Conservation (phyloP, 106 monocot species). For the Iris macrosiphon region DNA sequence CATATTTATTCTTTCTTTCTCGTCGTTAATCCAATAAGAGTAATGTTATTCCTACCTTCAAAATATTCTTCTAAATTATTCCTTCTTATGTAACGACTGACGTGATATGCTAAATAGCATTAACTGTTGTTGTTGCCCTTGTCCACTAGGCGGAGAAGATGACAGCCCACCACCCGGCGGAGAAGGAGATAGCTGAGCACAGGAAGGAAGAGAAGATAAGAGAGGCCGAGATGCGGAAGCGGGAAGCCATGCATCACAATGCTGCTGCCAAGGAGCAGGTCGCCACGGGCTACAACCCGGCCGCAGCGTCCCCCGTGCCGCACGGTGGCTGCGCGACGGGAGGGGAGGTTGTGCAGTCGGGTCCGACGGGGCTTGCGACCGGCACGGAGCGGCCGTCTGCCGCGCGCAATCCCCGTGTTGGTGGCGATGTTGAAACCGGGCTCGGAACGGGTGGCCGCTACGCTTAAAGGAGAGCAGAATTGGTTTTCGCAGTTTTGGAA, state of each 20-base stretch:
- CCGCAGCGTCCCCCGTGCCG: not conserved
- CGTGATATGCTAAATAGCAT: not conserved
- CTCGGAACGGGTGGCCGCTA: not conserved
- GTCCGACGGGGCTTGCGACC: not conserved
- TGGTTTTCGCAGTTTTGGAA: too few species aligned
- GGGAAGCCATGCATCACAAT: slow-evolving; percentile 14
- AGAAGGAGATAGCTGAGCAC: slow-evolving; percentile 49
- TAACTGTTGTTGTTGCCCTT: not conserved
- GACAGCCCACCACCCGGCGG: slow-evolving; percentile 26
- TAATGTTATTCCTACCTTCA: too few species aligned
- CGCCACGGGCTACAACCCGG: not conserved
- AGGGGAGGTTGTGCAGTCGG: not conserved
- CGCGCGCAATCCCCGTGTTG: not conserved
- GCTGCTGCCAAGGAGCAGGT: slow-evolving; percentile 14
- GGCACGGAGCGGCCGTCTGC: not conserved
- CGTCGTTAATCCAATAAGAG: not conserved
- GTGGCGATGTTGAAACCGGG: not conserved
- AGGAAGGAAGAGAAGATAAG: slow-evolving; percentile 24
- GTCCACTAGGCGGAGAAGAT: slow-evolving; percentile 63
- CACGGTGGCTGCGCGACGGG: too few species aligned
- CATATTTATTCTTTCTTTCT: too few species aligned
- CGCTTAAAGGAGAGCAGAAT: not conserved
- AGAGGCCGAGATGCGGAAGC: slow-evolving; percentile 27
- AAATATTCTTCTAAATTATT: too few species aligned
- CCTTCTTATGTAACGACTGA: too few species aligned